Conservation (phyloP, 208 protist species). For the Trypanosoma rangeli region DNA sequence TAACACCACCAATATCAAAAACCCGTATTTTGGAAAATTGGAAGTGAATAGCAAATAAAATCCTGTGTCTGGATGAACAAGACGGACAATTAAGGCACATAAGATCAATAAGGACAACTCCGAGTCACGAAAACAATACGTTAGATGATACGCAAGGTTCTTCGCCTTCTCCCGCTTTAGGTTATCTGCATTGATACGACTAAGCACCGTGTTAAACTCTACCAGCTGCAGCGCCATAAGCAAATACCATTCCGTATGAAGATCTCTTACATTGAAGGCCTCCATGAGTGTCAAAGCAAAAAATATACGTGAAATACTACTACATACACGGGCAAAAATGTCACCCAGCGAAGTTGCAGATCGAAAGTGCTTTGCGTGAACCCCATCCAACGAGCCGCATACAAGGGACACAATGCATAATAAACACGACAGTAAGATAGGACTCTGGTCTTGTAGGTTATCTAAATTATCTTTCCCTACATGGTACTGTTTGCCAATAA, state of each 20-base stretch:
- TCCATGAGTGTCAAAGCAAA: constrained; percentile 79
- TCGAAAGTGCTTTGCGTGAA: constrained; percentile 77
- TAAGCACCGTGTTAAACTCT: constrained; percentile 83
- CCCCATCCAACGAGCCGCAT: constrained; percentile 77
- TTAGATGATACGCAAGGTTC: constrained; percentile 70
- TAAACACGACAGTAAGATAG: constrained; percentile 61
- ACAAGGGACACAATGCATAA: constrained; percentile 65
- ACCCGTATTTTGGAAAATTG: constrained; percentile 32
- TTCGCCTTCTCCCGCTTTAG: constrained; percentile 75
- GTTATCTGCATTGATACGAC: constrained; percentile 82
- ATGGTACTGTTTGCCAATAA: constrained; percentile 75
- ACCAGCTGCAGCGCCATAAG: constrained; percentile 75
- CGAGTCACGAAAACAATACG: constrained; percentile 80
- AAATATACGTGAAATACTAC: constrained; percentile 76
- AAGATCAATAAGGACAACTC: constrained; percentile 77
- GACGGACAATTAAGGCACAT: constrained; percentile 54
- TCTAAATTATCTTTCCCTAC: not conserved
- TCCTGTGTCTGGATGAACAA: constrained; percentile 35
- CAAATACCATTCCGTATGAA: constrained; percentile 75
- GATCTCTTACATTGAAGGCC: constrained; percentile 63
- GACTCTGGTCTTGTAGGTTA: constrained; percentile 50
- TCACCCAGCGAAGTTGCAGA: constrained; percentile 83
- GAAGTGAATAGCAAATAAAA: constrained; percentile 5
- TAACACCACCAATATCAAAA: constrained; percentile 51
- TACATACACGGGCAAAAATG: constrained; percentile 84